Evolutionary conservation across 1,284 basidiomycete species (phyloP), one percentile per base, ranked within the genome.

Genomic region (Apiotrichum laibachii): DNA sequence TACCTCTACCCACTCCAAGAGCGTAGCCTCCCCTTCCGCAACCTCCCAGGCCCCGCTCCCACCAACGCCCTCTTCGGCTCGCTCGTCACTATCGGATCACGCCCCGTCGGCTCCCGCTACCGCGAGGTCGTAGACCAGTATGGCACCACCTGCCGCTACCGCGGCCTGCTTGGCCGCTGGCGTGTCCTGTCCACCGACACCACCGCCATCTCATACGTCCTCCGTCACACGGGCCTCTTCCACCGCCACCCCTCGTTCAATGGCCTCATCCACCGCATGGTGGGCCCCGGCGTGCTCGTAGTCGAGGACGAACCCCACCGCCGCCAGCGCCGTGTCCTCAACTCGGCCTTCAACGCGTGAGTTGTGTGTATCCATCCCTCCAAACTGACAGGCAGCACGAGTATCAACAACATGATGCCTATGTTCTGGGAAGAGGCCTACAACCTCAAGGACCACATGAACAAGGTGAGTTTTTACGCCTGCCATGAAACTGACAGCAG

Each of bases 191-290:
- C 84, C 18, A 82, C 81, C 43, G 87, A 88, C 72, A 82, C 83
- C 0, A 74, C 79, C 26, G 85, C 87, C 0, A 73, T 88, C 31
- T 79, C 82, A 5, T 81, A 87, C 62, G 83, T 89, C 53, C 81
- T 88, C 52, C 77, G 79, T 15, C 81, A 82, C 57, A 81, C 83
- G 6, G 85, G 88, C 66, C 80, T 82, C 42, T 88, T 85, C 69
- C 85, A 85, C 21, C 88, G 88, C 68, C 85, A 87, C 1, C 81
- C 83, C 48, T 84, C 85, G 59, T 80, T 87, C 12, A 78, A 84
- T 26, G 81, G 84, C 42, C 80, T 80, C 52, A 77, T 89, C 34
- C 83, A 59, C 9, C 62, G 67, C 40, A 69, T 77, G 33, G 62
- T 79, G 0, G 79, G 78, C 4, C 66, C 65, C n/a, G 75, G 74